Evolutionary conservation across 768 basidiomycete species (phyloP).

Genomic region (Mycena sanguinolenta): DNA sequence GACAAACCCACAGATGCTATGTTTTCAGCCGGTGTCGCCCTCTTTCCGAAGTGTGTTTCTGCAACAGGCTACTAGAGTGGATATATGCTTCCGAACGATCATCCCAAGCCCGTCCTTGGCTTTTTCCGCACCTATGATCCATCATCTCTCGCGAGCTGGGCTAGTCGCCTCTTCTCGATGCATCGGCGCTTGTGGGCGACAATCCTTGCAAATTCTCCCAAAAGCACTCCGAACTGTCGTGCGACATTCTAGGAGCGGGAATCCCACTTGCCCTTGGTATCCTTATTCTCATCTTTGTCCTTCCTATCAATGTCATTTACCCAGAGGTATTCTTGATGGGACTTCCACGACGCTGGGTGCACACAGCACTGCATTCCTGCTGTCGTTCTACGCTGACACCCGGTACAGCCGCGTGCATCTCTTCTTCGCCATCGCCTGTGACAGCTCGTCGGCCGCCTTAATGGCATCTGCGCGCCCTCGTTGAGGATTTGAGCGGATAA

Average conservation of each 20-base stretch:
- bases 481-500: conserved; percentile 80
- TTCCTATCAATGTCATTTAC: not conserved
- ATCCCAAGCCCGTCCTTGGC: conserved; percentile 56
- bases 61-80: conserved; percentile 80
- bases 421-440: conserved; percentile 88
- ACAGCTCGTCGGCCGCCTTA: conserved; percentile 87
- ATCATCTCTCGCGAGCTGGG: conserved; percentile 31
- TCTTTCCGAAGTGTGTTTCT: conserved; percentile 34
- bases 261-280: conserved; percentile 76
- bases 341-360: conserved; percentile 92
- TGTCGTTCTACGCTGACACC: not conserved
- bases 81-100: conserved; percentile 64
- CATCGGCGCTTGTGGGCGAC: conserved; percentile 74
- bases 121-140: conserved; percentile 44
- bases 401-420: conserved; percentile 82
- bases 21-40: conserved; percentile 50
- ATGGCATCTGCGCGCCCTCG: conserved; percentile 92
- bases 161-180: conserved; percentile 32
- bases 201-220: conserved; percentile 89
- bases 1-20: conserved; percentile 80
- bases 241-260: conserved; percentile 82
- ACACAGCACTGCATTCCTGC: conserved; percentile 42
- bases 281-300: conserved; percentile 60
- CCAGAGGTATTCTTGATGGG: conserved; percentile 92
- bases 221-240: conserved; percentile 86